phyloP scores from a whole-genome alignment of 345 rosid genomes.

The Sonneratia alba region DNA sequence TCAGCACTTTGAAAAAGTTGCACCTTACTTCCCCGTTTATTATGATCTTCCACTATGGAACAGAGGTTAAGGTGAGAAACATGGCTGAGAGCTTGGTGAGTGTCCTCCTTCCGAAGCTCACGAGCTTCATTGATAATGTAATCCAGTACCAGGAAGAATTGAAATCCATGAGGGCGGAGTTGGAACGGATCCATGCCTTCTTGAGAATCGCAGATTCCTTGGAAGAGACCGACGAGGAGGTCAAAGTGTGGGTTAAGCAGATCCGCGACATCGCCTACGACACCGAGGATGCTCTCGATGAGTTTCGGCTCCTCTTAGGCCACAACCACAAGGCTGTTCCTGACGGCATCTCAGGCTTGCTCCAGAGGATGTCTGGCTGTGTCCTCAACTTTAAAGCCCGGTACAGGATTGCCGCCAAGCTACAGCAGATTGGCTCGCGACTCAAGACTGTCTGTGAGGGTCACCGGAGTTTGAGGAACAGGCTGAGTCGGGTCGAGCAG shows the following conservation, averaged over 20 bases:
- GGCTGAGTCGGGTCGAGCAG: constrained; percentile 7
- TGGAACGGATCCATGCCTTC: constrained; percentile 21
- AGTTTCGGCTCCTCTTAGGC: constrained; percentile 17
- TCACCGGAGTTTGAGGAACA: constrained; percentile 12
- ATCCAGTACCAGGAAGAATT: constrained; percentile 17
- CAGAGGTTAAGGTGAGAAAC: background rate
- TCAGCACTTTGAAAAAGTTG: background rate
- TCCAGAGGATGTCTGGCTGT: constrained; percentile 14
- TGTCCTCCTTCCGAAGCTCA: constrained; percentile 19
- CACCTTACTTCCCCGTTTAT: background rate
- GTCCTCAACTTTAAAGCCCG: constrained; percentile 20
- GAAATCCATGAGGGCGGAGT: constrained; percentile 17
- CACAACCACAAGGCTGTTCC: constrained; percentile 14
- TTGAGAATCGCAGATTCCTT: constrained; percentile 21
- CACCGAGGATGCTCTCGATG: constrained; percentile 32
- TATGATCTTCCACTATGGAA: background rate
- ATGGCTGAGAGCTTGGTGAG: constrained; percentile 26
- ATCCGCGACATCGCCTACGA: constrained; percentile 23
- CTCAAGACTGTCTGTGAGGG: constrained; percentile 13
- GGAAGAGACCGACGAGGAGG: constrained; percentile 15
- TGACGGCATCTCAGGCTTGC: constrained; percentile 8
- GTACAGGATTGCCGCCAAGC: constrained; percentile 13
- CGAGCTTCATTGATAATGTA: constrained; percentile 13
- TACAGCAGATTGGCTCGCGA: constrained; percentile 16
- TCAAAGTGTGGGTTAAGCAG: constrained; percentile 25